Evolutionary conservation across 345 rosid genomes (phyloP).

Genomic region (Nephelium lappaceum): DNA sequence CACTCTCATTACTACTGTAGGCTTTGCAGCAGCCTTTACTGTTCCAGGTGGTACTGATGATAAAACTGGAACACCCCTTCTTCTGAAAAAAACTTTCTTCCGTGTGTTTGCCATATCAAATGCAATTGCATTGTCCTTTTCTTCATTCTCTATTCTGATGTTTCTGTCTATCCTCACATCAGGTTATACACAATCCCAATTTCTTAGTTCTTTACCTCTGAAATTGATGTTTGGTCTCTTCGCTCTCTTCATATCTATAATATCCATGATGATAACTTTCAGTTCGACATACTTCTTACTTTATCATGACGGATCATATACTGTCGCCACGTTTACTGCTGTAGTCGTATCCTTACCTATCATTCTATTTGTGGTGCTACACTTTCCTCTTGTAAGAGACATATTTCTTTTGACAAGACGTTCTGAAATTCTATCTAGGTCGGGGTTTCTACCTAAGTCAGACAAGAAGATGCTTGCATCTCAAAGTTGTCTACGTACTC

Average conservation of each 20-base stretch:
- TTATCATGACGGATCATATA: neutral
- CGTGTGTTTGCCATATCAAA: neutral
- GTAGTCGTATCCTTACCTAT: neutral
- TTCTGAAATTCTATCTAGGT: neutral
- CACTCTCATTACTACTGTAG: slow-evolving; percentile 10
- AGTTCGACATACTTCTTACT: neutral
- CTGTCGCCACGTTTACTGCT: neutral
- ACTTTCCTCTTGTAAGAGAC: neutral
- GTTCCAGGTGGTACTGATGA: neutral
- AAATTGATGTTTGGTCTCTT: neutral
- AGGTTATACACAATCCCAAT: neutral
- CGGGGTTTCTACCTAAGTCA: no score
- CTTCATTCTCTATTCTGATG: neutral
- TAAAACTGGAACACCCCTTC: neutral
- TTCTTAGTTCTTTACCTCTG: neutral
- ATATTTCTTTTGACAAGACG: neutral
- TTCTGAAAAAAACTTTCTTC: neutral
- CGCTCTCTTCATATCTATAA: slow-evolving; percentile 6
- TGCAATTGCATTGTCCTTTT: neutral
- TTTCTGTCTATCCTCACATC: slow-evolving; percentile 15
- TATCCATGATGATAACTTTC: slow-evolving; percentile 12
- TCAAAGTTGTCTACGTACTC: neutral
- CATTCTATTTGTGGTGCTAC: neutral
- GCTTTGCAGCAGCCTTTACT: neutral
- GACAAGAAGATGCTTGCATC: neutral